Evolutionary conservation across 441 rosid species (phyloP).

Genomic region (Capsella rubella): DNA sequence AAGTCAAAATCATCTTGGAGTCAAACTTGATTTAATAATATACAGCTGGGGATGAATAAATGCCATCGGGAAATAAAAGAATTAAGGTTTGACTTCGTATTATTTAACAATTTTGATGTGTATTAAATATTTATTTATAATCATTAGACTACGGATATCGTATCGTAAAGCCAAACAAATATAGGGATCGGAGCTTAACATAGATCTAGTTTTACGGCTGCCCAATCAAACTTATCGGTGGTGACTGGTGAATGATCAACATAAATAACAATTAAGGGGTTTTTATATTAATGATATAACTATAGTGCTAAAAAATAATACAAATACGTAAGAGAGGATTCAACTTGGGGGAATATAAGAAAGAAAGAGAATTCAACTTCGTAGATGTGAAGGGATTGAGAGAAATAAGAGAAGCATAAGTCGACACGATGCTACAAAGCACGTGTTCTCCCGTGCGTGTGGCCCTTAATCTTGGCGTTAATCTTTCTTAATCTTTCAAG

Average conservation of each 20-base stretch:
- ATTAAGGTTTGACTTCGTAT: constrained; percentile 42
- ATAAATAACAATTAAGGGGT: neutral
- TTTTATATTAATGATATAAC: neutral
- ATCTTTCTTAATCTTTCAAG: constrained; percentile 25
- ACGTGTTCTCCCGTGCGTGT: constrained; percentile 42
- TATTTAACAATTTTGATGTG: neutral
- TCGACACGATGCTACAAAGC: constrained; percentile 39
- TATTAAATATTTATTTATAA: neutral
- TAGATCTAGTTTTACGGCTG: constrained; percentile 34
- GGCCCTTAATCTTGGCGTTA: constrained; percentile 47
- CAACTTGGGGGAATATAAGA: neutral
- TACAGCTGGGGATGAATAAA: constrained; percentile 33
- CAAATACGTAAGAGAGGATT: neutral
- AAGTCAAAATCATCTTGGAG: constrained; percentile 26
- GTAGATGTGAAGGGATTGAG: constrained; percentile 39
- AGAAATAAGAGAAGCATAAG: constrained; percentile 30
- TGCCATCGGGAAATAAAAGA: constrained; percentile 12
- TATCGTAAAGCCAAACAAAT: constrained; percentile 26
- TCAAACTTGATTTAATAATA: constrained; percentile 31
- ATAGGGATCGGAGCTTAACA: constrained; percentile 42
- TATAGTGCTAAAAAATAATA: neutral
- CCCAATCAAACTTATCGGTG: constrained; percentile 25
- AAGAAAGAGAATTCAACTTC: constrained; percentile 26
- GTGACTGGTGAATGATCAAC: neutral
- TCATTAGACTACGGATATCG: constrained; percentile 23